Base-by-base conservation (phyloP, 371 early-diverging fungal genomes). In the Syncephalis fuscata region DNA sequence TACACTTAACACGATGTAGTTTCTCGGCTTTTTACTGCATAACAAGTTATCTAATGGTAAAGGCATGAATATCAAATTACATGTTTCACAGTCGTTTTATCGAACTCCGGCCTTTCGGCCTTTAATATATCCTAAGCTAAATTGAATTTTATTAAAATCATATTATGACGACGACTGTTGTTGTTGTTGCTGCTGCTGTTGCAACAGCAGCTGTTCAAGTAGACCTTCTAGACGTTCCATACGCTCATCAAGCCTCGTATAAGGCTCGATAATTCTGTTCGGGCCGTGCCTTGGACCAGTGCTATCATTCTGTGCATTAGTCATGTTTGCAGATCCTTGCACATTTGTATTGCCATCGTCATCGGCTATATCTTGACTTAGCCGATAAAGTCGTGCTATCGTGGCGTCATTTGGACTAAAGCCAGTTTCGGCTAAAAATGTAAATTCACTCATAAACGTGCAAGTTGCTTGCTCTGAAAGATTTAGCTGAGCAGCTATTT, bases 201-300 rank as follows among this genome's bases (percentile, higher is more conserved):
- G 52, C 23, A 48, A 45, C 21, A 43, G 47, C 39, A 56, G 57
- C 26, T 56, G 60, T 20, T 60, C 60, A 44, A 60, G 60, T 32
- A 54, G 57, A 3, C 59, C 38, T 20, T 56, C 56, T 14, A 62
- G 50, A 27, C 54, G 59, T 2, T 9, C 53, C 59, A 2, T 53
- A 57, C n/a, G 54, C 53, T 38, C 56, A 54, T 17, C 56, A 56
- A 9, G 44, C 48, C 27, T 57, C 54, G 36, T 61, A 58, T 17
- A 61, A 45, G 3, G 54, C 45, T 17, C 32, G 39, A 32, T 11
- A 7, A 32, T 32, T 32, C n/a, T n/a, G n/a, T n/a, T n/a, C n/a
- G n/a, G n/a, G n/a, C n/a, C n/a, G n/a, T n/a, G n/a, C n/a, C n/a
- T n/a, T n/a, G n/a, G n/a, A n/a, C n/a, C n/a, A n/a, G n/a, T n/a